Evolutionary conservation across 192 early-diverging fungal genomes (phyloP).

Genomic region (Neocallimastix lanati): DNA sequence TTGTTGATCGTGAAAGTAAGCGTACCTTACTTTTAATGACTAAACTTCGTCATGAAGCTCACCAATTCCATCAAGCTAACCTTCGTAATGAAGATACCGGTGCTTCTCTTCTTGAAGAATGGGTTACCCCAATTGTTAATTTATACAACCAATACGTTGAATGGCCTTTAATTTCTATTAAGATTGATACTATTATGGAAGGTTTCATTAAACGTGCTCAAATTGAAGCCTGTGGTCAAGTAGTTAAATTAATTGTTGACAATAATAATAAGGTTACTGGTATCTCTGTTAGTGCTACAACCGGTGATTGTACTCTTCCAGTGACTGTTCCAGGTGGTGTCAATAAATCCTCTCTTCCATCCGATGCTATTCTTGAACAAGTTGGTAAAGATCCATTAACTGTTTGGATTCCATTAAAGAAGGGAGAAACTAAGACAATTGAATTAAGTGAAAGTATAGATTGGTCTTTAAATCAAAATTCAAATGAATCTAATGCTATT

Average conservation of each 20-base stretch:
- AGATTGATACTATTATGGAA: neutral
- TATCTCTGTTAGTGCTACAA: neutral
- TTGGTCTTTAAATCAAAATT: too few relatives aligned
- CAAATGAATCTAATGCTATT: too few relatives aligned
- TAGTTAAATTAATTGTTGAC: neutral
- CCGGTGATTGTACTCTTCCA: neutral
- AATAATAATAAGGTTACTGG: neutral
- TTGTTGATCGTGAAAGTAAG: neutral
- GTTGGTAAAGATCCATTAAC: neutral
- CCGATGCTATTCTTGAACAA: neutral
- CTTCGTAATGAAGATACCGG: neutral
- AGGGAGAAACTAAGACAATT: neutral
- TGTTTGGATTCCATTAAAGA: neutral
- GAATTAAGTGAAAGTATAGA: too few relatives aligned
- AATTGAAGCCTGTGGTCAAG: neutral
- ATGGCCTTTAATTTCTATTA: neutral
- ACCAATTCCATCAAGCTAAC: conserved; percentile 11
- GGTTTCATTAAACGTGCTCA: neutral
- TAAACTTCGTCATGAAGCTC: conserved; percentile 10
- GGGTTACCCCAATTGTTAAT: neutral
- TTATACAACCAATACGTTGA: neutral
- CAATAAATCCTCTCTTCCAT: neutral
- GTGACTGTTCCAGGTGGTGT: neutral
- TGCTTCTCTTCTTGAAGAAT: neutral
- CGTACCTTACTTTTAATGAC: neutral